Base-by-base conservation (phyloP, 768 basidiomycete species). In the Leccinum uliginosum region DNA sequence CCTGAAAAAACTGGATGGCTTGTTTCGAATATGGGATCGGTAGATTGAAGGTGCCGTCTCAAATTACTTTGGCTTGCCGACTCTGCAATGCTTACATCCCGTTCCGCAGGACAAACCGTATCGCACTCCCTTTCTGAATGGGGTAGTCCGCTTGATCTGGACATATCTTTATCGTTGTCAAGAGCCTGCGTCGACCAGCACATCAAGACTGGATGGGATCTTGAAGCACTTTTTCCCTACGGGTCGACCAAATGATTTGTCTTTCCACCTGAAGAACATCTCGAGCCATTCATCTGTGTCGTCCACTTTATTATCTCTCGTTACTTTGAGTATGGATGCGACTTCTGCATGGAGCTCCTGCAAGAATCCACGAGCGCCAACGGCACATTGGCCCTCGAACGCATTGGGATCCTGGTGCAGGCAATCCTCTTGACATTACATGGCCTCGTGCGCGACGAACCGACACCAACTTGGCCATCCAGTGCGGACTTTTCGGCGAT, bases 141-240 rank as follows among this genome's bases (percentile, higher is more conserved):
- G 91, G 12, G 82, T 90, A 55, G 68, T 93, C 59, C 85, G 95
- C 10, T 72, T 97, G 43, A 74, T 94, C 30, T 98, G 94, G 95
- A 91, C 93, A 3, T 98, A 97, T 70, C 77, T 97, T 23, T 94
- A 92, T 67, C 87, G 95, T 19, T 95, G 93, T 66, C 85, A 88
- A 60, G 95, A 98, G 70, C 80, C 89, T 6, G 75, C 83, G 2
- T 89, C 93, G 0, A 87, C 89, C 3, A 85, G 84, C n/a, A 83
- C 85, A n/a, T 74, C 83, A 27, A 92, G 87, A 65, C 72, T 98
- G 44, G 93, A 97, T 59, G 74, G 72, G 1, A 65, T 95, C 38
- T 66, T 91, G 50, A 91, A 85, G 62, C 77, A 85, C 51, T 87
- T 94, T 71, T 92, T 94, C 67, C 92, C 93, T 6, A 66, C 83